A percentile compares a stretch with the other conserved stretches of the same genome.
phyloP scores from a whole-genome alignment of 805 yeast species.

The Myxozyma geophila region DNA sequence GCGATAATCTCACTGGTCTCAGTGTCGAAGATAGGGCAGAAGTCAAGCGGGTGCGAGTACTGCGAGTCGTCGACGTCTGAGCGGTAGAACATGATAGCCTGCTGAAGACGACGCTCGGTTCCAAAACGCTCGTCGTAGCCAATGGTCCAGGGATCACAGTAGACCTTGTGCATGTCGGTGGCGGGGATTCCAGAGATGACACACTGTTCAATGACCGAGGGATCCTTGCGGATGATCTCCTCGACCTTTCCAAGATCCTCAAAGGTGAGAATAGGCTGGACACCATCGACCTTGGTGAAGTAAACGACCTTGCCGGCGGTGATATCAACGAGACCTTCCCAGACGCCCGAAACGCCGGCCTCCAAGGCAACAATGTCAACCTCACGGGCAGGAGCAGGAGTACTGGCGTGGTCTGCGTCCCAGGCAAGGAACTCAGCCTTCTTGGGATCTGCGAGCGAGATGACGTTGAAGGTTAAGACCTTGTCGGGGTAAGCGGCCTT shows the following conservation, averaged over 20 bases:
- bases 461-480: conserved; percentile 64
- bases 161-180: conserved; percentile 61
- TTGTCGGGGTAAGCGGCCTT: conserved; percentile 52
- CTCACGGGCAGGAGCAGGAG: conserved; percentile 70
- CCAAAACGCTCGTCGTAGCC: conserved; percentile 83
- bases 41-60: conserved; percentile 70
- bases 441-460: conserved; percentile 72
- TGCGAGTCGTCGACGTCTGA: conserved; percentile 76
- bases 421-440: conserved; percentile 66
- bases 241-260: conserved; percentile 68
- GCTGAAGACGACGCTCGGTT: conserved; percentile 72
- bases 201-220: conserved; percentile 74
- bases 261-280: conserved; percentile 75
- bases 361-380: conserved; percentile 67
- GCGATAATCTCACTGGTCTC: conserved; percentile 68
- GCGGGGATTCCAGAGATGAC: conserved; percentile 69
- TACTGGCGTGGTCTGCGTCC: conserved; percentile 52
- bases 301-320: conserved; percentile 54
- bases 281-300: conserved; percentile 58
- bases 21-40: conserved; percentile 81
- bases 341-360: conserved; percentile 61
- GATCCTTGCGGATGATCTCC: conserved; percentile 68
- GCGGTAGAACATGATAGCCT: conserved; percentile 79
- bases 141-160: conserved; percentile 73
- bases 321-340: conserved; percentile 72